Conservation (phyloP, 192 early-diverging fungal species). For the Backusella tarrabulga region DNA sequence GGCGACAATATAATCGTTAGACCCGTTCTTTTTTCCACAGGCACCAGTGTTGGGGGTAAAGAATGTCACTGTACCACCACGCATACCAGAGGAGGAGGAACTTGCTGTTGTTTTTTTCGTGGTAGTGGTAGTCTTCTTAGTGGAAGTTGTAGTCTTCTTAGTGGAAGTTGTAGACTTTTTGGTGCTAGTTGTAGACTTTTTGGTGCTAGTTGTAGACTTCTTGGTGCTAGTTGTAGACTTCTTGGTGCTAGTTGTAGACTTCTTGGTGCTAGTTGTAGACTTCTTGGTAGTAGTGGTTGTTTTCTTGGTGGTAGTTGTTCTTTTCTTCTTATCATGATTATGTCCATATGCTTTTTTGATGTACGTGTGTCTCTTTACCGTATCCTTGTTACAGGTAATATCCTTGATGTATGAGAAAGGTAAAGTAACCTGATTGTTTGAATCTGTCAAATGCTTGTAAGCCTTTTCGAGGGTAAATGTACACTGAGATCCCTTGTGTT, state of each 20-base stretch:
- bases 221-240: background rate
- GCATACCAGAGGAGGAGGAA: background rate
- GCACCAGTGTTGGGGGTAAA: constrained; percentile 33
- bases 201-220: background rate
- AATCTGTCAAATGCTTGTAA: background rate
- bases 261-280: constrained; percentile 2
- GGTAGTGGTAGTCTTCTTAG: background rate
- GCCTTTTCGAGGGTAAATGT: background rate
- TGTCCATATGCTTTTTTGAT: background rate
- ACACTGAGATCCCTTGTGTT: background rate
- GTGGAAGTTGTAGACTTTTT: background rate
- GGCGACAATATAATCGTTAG: constrained; percentile 22
- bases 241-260: background rate
- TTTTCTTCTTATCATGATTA: background rate
- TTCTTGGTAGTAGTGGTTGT: background rate
- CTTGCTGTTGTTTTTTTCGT: background rate
- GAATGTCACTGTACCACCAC: constrained; percentile 13
- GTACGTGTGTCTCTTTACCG: background rate
- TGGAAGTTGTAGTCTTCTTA: background rate
- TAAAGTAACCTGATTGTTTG: background rate
- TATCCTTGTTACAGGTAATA: background rate
- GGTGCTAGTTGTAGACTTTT: background rate
- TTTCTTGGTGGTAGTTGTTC: background rate
- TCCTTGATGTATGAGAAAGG: background rate
- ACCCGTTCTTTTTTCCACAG: constrained; percentile 21